Evolutionary conservation across 2,329 filamentous ascomycete genomes (phyloP).

Genomic region (Pseudocercospora musae): DNA sequence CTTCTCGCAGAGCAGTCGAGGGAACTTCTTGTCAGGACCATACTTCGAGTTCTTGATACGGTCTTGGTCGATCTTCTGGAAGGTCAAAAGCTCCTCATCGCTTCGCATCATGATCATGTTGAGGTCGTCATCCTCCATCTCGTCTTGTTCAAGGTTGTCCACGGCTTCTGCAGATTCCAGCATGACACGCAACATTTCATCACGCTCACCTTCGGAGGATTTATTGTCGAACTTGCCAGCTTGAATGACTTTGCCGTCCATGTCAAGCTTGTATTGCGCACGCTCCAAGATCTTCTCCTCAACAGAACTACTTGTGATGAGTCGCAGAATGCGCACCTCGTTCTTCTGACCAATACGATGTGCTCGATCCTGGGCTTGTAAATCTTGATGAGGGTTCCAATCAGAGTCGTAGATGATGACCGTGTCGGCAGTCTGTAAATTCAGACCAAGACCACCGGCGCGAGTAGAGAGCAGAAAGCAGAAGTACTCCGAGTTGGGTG

Average conservation of each 20-base stretch:
- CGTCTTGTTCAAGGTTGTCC: slow-evolving; percentile 77
- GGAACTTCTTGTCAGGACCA: slow-evolving; percentile 65
- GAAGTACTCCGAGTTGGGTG: slow-evolving; percentile 85
- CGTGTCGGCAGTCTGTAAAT: slow-evolving; percentile 94
- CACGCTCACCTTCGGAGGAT: slow-evolving; percentile 95
- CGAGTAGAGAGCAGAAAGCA: slow-evolving; percentile 98
- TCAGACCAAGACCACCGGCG: slow-evolving; percentile 95
- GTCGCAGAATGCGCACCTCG: slow-evolving; percentile 89
- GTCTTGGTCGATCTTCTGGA: slow-evolving; percentile 80
- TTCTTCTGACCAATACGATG: slow-evolving; percentile 99
- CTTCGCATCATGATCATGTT: slow-evolving; percentile 90
- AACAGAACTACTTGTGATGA: slow-evolving; percentile 95
- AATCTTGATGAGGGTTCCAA: slow-evolving; percentile 99
- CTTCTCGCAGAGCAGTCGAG: slow-evolving; percentile 79
- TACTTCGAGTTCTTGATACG: slow-evolving; percentile 65
- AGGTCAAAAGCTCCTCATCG: slow-evolving; percentile 72
- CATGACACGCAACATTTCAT: slow-evolving; percentile 91
- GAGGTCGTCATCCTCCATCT: slow-evolving; percentile 97
- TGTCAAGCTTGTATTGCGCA: slow-evolving; percentile 95
- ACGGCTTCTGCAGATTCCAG: slow-evolving; percentile 73
- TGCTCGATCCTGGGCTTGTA: slow-evolving; percentile 98
- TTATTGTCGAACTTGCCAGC: slow-evolving; percentile 99
- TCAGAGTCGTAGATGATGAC: slow-evolving; percentile 99
- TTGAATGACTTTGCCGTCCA: slow-evolving; percentile 99
- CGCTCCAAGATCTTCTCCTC: slow-evolving; percentile 98